Conservation (phyloP, 768 basidiomycete genomes). For the Amanita pseudoporphyria region DNA sequence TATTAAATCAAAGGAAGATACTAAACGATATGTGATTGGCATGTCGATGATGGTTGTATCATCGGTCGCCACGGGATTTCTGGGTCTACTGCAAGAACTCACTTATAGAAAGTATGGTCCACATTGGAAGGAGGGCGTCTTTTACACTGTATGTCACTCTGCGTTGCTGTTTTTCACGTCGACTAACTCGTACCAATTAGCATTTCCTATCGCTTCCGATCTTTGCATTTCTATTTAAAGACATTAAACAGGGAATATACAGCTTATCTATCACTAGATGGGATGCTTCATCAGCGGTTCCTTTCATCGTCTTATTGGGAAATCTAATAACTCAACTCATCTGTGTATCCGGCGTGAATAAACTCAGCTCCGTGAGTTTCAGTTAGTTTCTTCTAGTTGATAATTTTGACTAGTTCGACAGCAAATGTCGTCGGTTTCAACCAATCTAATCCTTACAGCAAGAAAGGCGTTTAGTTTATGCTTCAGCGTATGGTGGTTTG, state of each 20-base stretch:
- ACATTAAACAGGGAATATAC: slow-evolving; percentile 46
- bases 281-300: slow-evolving; percentile 23
- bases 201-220: slow-evolving; percentile 73
- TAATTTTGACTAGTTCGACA: slow-evolving; percentile 15
- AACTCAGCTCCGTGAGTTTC: slow-evolving; percentile 59
- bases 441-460: slow-evolving; percentile 70
- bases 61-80: slow-evolving; percentile 53
- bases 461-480: slow-evolving; percentile 76
- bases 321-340: slow-evolving; percentile 69
- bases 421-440: slow-evolving; percentile 73
- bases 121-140: slow-evolving; percentile 76
- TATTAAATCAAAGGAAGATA: slow-evolving; percentile 21
- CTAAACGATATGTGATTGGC: slow-evolving; percentile 49
- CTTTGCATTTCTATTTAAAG: slow-evolving; percentile 51
- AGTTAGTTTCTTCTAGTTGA: slow-evolving; percentile 3
- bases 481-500: slow-evolving; percentile 82
- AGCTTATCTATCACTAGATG: slow-evolving; percentile 31
- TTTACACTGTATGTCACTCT: slow-evolving; percentile 54
- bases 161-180: not conserved
- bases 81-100: slow-evolving; percentile 69
- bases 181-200: slow-evolving; percentile 26
- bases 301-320: slow-evolving; percentile 47
- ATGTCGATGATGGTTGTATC: slow-evolving; percentile 59
- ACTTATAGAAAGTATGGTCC: slow-evolving; percentile 70
- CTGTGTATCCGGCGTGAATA: slow-evolving; percentile 81